Evolutionary conservation across 2,329 filamentous ascomycete species (phyloP).

Genomic region (Curvularia lunata): DNA sequence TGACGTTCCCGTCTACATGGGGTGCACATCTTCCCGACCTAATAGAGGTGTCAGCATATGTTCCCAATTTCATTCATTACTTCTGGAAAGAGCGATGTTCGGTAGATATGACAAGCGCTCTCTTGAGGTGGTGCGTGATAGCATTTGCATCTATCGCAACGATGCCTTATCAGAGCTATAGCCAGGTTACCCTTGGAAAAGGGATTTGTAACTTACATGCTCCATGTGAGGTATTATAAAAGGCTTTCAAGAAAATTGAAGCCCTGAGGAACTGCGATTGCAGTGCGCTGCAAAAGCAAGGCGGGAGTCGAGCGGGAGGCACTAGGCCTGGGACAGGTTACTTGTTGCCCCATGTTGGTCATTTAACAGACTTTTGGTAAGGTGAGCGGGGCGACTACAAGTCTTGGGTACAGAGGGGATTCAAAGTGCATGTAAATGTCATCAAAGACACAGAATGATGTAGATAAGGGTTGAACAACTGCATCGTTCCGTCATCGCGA

Average conservation of each 20-base stretch:
- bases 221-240: background rate
- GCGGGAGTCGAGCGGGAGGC: background rate
- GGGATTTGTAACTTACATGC: background rate
- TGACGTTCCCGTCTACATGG: background rate
- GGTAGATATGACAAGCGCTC: background rate
- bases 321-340: no score
- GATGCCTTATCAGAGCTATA: background rate
- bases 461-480: background rate
- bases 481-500: background rate
- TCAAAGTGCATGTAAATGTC: constrained; percentile 4
- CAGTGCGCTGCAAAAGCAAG: background rate
- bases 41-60: background rate
- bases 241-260: background rate
- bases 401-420: background rate
- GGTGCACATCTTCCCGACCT: background rate
- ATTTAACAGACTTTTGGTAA: background rate
- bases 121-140: background rate
- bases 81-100: background rate
- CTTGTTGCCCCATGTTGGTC: background rate
- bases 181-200: background rate
- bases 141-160: background rate
- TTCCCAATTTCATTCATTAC: background rate
- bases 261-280: background rate
- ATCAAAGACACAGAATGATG: background rate
- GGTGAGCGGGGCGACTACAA: background rate